A percentile compares a stretch with the other conserved stretches of the same genome.
These are phyloP conservation scores for Lipomyces yamanashiensis DNA, from an alignment of 805 yeast species.

Conservation along the genomic window DNA sequence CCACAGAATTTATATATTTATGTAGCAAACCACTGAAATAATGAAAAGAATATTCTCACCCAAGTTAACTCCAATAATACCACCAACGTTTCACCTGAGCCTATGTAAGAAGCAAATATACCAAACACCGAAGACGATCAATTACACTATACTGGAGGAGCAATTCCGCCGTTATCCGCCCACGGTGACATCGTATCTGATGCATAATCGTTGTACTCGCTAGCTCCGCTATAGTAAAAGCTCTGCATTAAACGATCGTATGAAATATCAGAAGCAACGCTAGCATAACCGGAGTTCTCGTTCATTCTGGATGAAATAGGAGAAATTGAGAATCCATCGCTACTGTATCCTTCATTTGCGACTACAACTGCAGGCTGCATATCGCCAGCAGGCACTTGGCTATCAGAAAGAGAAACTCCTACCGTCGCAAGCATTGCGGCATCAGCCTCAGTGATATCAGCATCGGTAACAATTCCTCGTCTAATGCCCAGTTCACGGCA, in stretches of 20 bases:
- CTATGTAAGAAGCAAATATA: not conserved
- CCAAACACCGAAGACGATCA: not conserved
- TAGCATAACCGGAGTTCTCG: not conserved
- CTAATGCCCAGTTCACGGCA: slow-evolving; percentile 13
- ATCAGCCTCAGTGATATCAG: slow-evolving; percentile 10
- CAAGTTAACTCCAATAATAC: slow-evolving; percentile 7
- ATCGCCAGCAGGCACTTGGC: not conserved
- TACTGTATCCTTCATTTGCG: not conserved
- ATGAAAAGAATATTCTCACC: not conserved
- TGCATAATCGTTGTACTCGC: slow-evolving; percentile 10
- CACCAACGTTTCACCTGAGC: slow-evolving; percentile 2
- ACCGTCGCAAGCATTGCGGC: slow-evolving; percentile 11
- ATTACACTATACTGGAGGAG: not conserved
- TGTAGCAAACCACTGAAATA: not conserved
- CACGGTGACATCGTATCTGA: slow-evolving; percentile 6
- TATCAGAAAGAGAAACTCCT: slow-evolving; percentile 7
- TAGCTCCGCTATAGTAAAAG: not conserved
- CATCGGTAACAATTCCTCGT: slow-evolving; percentile 10
- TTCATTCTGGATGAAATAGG: not conserved
- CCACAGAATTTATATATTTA: not conserved
- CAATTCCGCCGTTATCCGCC: slow-evolving; percentile 14
- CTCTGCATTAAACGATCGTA: slow-evolving; percentile 1
- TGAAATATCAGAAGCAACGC: slow-evolving; percentile 2
- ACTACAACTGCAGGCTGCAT: not conserved
- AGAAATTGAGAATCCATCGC: not conserved